phyloP scores from a whole-genome alignment of 148 eudicot species.

The Hydrangea macrophylla region DNA sequence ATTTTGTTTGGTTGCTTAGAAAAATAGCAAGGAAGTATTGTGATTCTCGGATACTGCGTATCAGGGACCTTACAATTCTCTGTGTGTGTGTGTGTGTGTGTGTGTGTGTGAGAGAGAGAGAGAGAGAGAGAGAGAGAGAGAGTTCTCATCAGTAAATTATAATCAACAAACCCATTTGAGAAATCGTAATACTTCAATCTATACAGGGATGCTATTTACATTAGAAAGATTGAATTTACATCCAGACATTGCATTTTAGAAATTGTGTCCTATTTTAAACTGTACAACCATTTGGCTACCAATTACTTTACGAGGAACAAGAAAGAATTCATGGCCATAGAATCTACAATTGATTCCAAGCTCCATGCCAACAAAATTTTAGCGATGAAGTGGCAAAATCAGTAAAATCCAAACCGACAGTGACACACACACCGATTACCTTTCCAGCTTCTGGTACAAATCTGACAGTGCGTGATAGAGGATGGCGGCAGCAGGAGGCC shows the following conservation, averaged over 20 bases:
- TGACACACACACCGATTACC: background rate
- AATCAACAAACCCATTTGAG: background rate
- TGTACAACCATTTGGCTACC: constrained; percentile 13
- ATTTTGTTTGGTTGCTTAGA: too few species aligned
- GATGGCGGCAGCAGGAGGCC: constrained; percentile 22
- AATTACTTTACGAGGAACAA: background rate
- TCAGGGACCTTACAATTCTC: too few species aligned
- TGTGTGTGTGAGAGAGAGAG: too few species aligned
- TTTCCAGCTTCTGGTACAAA: constrained; percentile 14
- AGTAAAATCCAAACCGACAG: background rate
- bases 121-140: background rate
- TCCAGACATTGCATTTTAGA: background rate
- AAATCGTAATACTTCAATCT: background rate
- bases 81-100: too few species aligned
- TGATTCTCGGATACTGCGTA: too few species aligned
- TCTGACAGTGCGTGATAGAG: constrained; percentile 19
- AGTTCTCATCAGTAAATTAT: background rate
- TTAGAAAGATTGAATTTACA: background rate
- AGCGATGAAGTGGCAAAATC: too few species aligned
- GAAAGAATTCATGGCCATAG: background rate
- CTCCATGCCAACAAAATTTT: background rate
- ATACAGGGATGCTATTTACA: background rate
- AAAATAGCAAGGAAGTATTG: too few species aligned
- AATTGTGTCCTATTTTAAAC: background rate
- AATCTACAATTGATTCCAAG: background rate